A percentile compares a stretch with the other conserved stretches of the same genome.
Conservation (phyloP, 2,329 filamentous ascomycete genomes). For the Colletotrichum salicis region DNA sequence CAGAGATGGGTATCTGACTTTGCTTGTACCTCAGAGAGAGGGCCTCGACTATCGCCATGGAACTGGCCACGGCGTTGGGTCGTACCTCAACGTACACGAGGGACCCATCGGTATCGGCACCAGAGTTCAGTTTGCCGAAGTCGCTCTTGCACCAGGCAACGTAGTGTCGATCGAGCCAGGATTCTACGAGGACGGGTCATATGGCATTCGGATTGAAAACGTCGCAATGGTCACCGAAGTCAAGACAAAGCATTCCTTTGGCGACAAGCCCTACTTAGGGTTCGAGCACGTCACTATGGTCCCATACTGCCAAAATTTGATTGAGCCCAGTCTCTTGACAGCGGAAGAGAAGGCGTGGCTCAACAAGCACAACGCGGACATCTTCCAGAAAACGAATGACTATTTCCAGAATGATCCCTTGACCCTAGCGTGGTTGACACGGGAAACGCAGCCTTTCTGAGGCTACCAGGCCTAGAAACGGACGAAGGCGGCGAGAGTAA, state of each 20-base stretch:
- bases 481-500: conserved; percentile 69
- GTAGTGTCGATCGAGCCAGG: conserved; percentile 96
- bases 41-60: conserved; percentile 96
- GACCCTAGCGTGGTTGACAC: conserved; percentile 82
- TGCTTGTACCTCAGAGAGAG: conserved; percentile 59
- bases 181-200: conserved; percentile 95
- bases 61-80: conserved; percentile 95
- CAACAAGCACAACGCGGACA: conserved; percentile 84
- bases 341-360: conserved; percentile 84
- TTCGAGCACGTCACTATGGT: conserved; percentile 99
- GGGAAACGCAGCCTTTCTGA: conserved; percentile 78
- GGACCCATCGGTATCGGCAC: conserved; percentile 97
- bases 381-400: conserved; percentile 81
- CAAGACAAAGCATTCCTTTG: conserved; percentile 88
- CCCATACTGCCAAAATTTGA: conserved; percentile 89
- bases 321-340: conserved; percentile 79
- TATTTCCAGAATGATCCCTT: conserved; percentile 80
- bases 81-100: conserved; percentile 96
- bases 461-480: conserved; percentile 51
- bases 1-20: conserved; percentile 36
- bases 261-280: conserved; percentile 91
- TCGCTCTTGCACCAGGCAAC: conserved; percentile 89
- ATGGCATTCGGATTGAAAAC: conserved; percentile 97
- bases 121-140: conserved; percentile 89
- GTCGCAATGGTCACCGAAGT: conserved; percentile 90